Evolutionary conservation across 2,329 filamentous ascomycete genomes (phyloP), one percentile per base, ranked within the genome.

Genomic region (Cercospora janseana): DNA sequence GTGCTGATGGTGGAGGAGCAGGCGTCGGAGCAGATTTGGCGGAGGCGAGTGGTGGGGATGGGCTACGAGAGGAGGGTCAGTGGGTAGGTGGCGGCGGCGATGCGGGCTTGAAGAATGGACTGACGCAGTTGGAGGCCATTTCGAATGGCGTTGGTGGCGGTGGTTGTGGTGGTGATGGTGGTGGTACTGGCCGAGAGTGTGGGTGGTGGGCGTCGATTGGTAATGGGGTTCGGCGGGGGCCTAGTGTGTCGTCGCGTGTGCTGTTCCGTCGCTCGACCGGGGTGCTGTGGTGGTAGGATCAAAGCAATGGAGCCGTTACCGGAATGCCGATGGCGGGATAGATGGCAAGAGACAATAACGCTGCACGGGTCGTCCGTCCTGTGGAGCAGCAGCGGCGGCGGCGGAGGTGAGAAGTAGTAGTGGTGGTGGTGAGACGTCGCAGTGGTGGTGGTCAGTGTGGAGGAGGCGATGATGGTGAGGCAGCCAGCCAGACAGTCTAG

Each of bases 21-120:
- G 61, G 89, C 91, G 77, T 92, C 86, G 67, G 81, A 83, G 62
- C 87, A 85, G 69, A 95, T 92, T 75, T 93, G 87, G 75, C 86
- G 87, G 60, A 95, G 81, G 59, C 89, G 79, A 65, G 82, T 84
- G 61, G 83, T 79, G 53, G 87, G 79, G 63, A 95, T 79, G 54
- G 89, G 89, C 87, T 92, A 64, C 24, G n/a, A n/a, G 23, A 34
- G 29, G 9, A 27, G 8, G 16, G n/a, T 6, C 20, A 4, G 35
- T 37, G 27, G 20, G 38, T 24, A 18, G 26, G 24, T 31, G 26
- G 42, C 12, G 41, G 37, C 20, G 24, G 31, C 18, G 18, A 21
- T 26, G 21, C 23, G 27, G 29, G 23, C 35, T 43, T 26, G 49
- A 28, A 40, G 42, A 37, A 38, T 27, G 15, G 46, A 45, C 54